Percentiles rank a stretch among this genome's conserved stretches.
phyloP scores from a whole-genome alignment of 2,329 filamentous ascomycete genomes.

The Sporothrix luriei region DNA sequence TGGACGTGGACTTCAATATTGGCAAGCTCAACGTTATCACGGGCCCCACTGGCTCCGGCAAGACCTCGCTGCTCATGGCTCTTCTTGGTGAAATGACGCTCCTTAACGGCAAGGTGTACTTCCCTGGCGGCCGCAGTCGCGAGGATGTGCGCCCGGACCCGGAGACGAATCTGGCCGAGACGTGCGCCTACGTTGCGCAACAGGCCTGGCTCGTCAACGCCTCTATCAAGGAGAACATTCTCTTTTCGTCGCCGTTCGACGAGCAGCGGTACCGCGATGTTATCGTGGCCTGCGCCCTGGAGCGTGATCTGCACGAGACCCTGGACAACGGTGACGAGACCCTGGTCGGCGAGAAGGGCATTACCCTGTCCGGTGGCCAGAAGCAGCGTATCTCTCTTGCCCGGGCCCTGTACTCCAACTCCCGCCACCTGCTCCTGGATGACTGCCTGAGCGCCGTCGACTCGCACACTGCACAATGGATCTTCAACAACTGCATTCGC shows the following conservation, averaged over 20 bases:
- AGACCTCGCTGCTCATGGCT: conserved; percentile 95
- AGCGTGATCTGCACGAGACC: conserved; percentile 81
- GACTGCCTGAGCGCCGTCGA: conserved; percentile 97
- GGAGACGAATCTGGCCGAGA: conserved; percentile 84
- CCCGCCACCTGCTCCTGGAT: conserved; percentile 85
- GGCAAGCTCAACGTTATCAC: conserved; percentile 90
- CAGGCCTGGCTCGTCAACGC: conserved; percentile 96
- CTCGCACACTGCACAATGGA: conserved; percentile 96
- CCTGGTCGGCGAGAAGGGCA: conserved; percentile 93
- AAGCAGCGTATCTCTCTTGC: conserved; percentile 97
- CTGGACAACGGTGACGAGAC: conserved; percentile 92
- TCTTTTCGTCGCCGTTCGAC: conserved; percentile 82
- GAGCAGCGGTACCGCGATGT: conserved; percentile 84
- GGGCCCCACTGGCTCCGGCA: conserved; percentile 90
- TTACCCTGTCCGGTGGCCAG: conserved; percentile 93
- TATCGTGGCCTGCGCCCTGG: conserved; percentile 84
- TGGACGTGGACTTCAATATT: conserved; percentile 80
- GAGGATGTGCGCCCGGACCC: conserved; percentile 82
- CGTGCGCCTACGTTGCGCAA: conserved; percentile 93
- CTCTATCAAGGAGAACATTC: conserved; percentile 92
- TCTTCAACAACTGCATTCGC: conserved; percentile 89
- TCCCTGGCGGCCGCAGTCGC: conserved; percentile 82
- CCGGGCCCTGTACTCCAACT: conserved; percentile 95
- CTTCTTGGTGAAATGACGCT: conserved; percentile 94
- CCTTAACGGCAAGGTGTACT: conserved; percentile 75